Conservation (phyloP, 495 filamentous ascomycete species). For the Penicillium pancosmium region DNA sequence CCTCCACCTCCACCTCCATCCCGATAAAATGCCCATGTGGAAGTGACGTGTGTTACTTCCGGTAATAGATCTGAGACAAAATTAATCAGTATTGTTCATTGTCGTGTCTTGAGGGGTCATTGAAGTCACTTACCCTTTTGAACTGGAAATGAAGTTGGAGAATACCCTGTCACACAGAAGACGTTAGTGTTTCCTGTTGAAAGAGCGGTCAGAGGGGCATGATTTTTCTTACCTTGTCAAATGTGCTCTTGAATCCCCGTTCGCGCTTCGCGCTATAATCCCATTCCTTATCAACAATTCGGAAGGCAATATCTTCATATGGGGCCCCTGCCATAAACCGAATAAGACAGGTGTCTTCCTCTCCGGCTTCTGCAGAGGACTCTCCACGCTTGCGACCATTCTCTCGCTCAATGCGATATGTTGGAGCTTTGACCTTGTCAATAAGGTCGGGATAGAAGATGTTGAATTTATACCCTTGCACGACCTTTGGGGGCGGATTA, state of each 20-base stretch:
- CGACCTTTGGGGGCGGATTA: slow-evolving; percentile 96
- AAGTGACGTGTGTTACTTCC: slow-evolving; percentile 28
- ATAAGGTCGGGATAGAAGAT: slow-evolving; percentile 99
- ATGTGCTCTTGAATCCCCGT: slow-evolving; percentile 92
- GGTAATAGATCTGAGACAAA: slow-evolving; percentile 41
- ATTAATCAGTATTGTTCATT: slow-evolving; percentile 17
- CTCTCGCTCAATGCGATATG: slow-evolving; percentile 92
- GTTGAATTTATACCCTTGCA: slow-evolving; percentile 99
- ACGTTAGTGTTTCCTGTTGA: slow-evolving; percentile 12
- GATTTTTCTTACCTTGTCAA: slow-evolving; percentile 78
- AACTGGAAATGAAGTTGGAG: slow-evolving; percentile 98
- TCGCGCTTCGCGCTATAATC: slow-evolving; percentile 97
- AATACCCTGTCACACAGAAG: slow-evolving; percentile 68
- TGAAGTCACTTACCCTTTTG: slow-evolving; percentile 65
- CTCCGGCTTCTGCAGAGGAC: slow-evolving; percentile 91
- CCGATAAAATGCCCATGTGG: slow-evolving; percentile 23
- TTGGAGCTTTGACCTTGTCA: slow-evolving; percentile 91
- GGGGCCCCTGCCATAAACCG: slow-evolving; percentile 94
- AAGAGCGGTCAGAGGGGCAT: slow-evolving; percentile 2
- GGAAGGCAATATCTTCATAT: slow-evolving; percentile 96
- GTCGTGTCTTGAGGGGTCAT: background rate
- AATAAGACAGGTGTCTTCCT: slow-evolving; percentile 97
- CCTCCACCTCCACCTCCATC: slow-evolving; percentile 11
- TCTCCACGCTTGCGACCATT: slow-evolving; percentile 85
- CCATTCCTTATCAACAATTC: slow-evolving; percentile 99